Evolutionary conservation across 805 yeast genomes (phyloP).

Genomic region (Alloascoidea africana): DNA sequence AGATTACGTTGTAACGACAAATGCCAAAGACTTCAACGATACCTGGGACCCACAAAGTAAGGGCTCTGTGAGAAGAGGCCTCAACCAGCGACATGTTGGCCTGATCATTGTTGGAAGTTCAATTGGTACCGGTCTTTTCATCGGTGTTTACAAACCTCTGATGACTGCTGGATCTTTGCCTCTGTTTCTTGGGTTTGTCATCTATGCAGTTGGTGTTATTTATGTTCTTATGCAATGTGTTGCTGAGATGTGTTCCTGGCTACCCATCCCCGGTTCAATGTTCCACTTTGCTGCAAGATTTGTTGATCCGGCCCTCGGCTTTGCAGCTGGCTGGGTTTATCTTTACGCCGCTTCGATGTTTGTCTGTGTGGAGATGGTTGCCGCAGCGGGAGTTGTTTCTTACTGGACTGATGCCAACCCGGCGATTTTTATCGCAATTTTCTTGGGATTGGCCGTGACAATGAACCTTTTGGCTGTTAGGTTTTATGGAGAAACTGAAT

Average conservation of each 20-base stretch:
- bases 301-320: slow-evolving; percentile 40
- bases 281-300: slow-evolving; percentile 18
- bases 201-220: background rate
- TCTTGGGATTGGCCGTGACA: slow-evolving; percentile 28
- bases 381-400: slow-evolving; percentile 37
- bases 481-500: slow-evolving; percentile 41
- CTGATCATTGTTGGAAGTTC: slow-evolving; percentile 75
- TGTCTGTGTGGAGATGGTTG: slow-evolving; percentile 28
- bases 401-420: slow-evolving; percentile 42
- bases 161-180: slow-evolving; percentile 53
- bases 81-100: slow-evolving; percentile 52
- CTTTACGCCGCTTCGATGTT: slow-evolving; percentile 15
- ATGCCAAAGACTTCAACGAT: background rate
- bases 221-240: background rate
- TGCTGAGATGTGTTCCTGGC: slow-evolving; percentile 2
- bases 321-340: slow-evolving; percentile 49
- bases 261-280: too few relatives aligned
- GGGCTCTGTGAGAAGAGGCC: slow-evolving; percentile 31
- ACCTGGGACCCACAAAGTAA: background rate
- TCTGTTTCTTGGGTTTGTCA: slow-evolving; percentile 7
- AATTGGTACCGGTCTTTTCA: slow-evolving; percentile 66
- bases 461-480: slow-evolving; percentile 38
- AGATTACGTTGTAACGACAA: background rate
- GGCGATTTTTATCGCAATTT: slow-evolving; percentile 30
- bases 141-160: slow-evolving; percentile 44